phyloP scores from a whole-genome alignment of 176 grass and related monocot genomes.

The Alloteropsis semialata region DNA sequence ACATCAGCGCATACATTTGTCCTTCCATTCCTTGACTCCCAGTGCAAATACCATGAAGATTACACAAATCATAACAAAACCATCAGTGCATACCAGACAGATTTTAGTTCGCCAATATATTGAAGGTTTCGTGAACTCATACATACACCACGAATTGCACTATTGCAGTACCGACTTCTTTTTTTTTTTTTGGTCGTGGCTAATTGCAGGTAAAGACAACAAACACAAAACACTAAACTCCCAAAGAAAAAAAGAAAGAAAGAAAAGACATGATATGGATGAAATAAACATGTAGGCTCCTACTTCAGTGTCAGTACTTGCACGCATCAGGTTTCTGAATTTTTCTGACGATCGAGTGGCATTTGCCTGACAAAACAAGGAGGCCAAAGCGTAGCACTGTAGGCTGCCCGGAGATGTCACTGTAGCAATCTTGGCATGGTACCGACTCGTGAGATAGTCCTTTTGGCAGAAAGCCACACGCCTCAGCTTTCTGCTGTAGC shows the following conservation, averaged over 20 bases:
- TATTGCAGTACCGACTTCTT: neutral
- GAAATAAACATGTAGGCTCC: constrained; percentile 7
- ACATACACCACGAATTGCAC: neutral
- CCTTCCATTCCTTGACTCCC: constrained; percentile 5
- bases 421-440: neutral
- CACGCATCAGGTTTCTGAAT: neutral
- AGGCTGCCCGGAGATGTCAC: neutral
- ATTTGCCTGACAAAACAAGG: constrained; percentile 20
- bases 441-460: neutral
- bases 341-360: neutral
- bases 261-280: neutral
- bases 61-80: constrained; percentile 12
- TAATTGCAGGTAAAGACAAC: neutral
- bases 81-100: neutral
- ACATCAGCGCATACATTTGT: constrained; percentile 6
- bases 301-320: neutral
- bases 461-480: neutral
- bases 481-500: neutral
- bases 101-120: neutral
- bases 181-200: neutral
- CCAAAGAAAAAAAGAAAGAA: neutral
- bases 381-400: neutral
- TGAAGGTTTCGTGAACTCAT: neutral
- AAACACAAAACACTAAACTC: neutral
- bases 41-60: neutral